Base-by-base conservation (phyloP, 2,329 filamentous ascomycete species). In the Pyrenophora seminiperda region DNA sequence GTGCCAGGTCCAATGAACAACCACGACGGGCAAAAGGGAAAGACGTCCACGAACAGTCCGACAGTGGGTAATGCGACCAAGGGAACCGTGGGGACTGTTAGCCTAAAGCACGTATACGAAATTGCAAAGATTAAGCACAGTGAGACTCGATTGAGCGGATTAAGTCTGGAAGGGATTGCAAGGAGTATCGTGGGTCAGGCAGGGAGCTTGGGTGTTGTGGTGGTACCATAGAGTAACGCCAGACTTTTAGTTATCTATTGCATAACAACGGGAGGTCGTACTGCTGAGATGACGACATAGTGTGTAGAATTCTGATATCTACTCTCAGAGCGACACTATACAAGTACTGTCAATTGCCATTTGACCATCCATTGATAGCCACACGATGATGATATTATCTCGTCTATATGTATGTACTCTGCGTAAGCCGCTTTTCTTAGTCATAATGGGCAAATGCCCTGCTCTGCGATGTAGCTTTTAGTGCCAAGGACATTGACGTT, bases 81-180 rank as follows among this genome's bases (percentile, higher is more conserved):
- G 53, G 90, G 96, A 62, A 84, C 79, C 6, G 84, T 96, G n/a
- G 94, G 93, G 50, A 88, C 84, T 3, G 82, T 99, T 47, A 94
- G 88, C 66, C 77, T 99, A 67, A 99, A 99, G 80, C 94, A 99
- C 76, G 80, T 99, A 17, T 97, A 91, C 76, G 93, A 97, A 78
- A 97, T 99, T 75, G 94, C 94, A 59, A 92, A 90, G 81, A 95
- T 99, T 69, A 99, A 99, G 82, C 88, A 75, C 46, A 59, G 61
- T 2, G 78, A 81, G 74, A 67, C 63, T 32, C 65, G 78, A 48
- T 58, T 81, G 58, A 70, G 63, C 70, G 87, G 88, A 0, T 89
- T 92, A 87, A 91, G 87, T 58, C 82, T 96, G 27, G 91, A 97
- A 75, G 91, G 89, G 0, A 72, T 97, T 66, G 80, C 85, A 19